Base-by-base conservation (phyloP, 78 protist species). In the Dictyostelium intermedium region DNA sequence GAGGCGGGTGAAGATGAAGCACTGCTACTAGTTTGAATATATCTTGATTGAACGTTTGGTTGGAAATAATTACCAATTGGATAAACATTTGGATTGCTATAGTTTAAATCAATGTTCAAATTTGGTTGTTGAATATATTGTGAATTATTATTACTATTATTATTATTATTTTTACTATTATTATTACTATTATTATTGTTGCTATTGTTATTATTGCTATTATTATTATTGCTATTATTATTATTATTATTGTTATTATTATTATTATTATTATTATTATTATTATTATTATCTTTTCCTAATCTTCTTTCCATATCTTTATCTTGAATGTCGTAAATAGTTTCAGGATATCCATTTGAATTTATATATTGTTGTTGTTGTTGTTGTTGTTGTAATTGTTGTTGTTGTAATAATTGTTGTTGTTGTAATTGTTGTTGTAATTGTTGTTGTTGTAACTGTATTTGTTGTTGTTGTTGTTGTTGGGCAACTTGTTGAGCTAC, bases 1-100 rank as follows among this genome's bases (percentile, higher is more conserved):
- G 92, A 77, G 1, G 82, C 32, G 11, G 92, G 84, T 5, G 84
- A 77, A 1, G 92, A 74, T 0, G 92, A 86, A 0, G 92, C 77
- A 13, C 84, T 61, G 5, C 70, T 25, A 39, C 43, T 76, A 20
- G 7, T 66, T 30, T 34, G n/a, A 6, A 80, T 35, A 27, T 86
- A 77, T 35, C 84, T 80, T 39, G 25, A n/a, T 86, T 69, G 83
- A 20, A n/a, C 91, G 30, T 30, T 72, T 45, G 14, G 84, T 25
- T 39, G 83, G 78, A 41, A 74, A 76, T 11, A 50, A 60, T 14
- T 18, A 53, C 34, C 30, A 27, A 45, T 34, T 30, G 84, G 84
- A 35, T 30, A 74, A 66, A 66, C 35, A 23, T 77, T 34, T 77
- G 34, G 47, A 25, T 77, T 35, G 10, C 35, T 66, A 74, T 74